Evolutionary conservation across 495 filamentous ascomycete genomes (phyloP).

Genomic region (Hypoxylon intermedium): DNA sequence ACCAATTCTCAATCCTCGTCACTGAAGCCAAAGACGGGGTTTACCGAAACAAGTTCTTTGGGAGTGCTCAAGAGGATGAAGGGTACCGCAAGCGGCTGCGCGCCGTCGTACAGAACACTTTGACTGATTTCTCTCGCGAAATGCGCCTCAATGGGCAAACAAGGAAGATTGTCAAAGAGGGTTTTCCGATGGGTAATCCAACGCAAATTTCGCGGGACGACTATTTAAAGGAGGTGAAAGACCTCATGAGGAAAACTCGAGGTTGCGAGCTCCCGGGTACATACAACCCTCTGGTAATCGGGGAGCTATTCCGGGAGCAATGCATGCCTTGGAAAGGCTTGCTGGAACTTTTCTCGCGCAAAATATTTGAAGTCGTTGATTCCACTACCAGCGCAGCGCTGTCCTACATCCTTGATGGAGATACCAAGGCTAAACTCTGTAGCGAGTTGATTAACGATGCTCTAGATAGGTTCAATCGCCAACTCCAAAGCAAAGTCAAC

Average conservation of each 20-base stretch:
- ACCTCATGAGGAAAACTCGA: conserved; percentile 39
- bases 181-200: background rate
- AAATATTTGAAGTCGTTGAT: conserved; percentile 39
- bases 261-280: conserved; percentile 56
- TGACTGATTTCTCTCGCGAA: conserved; percentile 41
- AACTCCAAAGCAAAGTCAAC: conserved; percentile 39
- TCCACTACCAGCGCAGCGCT: conserved; percentile 41
- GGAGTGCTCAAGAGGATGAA: background rate
- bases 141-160: conserved; percentile 43
- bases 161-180: conserved; percentile 36
- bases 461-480: conserved; percentile 31
- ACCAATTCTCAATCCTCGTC: conserved; percentile 32
- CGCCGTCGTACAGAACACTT: conserved; percentile 45
- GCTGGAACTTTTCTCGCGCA: conserved; percentile 26
- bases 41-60: conserved; percentile 41
- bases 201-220: conserved; percentile 27
- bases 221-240: conserved; percentile 45
- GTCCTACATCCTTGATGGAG: conserved; percentile 38
- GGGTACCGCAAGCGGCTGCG: conserved; percentile 38
- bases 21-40: conserved; percentile 37
- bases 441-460: conserved; percentile 41
- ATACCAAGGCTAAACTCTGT: conserved; percentile 42
- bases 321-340: conserved; percentile 49
- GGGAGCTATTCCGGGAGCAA: conserved; percentile 55
- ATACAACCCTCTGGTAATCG: conserved; percentile 56